Percentiles rank a stretch among this genome's conserved stretches.
Evolutionary conservation across 1,284 basidiomycete genomes (phyloP).

Genomic region (Melampsora occidentalis): DNA sequence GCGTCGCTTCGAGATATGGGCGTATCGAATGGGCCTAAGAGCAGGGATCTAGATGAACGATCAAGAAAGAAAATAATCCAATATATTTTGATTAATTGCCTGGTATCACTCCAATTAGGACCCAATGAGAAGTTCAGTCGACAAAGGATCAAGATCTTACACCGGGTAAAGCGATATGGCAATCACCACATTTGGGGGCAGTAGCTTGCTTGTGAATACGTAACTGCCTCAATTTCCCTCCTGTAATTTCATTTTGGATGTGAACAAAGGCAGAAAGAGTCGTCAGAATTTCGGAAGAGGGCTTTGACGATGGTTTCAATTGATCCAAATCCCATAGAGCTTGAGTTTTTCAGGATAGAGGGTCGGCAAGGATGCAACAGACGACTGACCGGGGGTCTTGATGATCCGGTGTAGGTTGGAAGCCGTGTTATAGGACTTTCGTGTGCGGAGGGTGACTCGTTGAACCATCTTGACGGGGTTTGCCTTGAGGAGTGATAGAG

Average conservation of each 20-base stretch:
- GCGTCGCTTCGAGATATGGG: constrained; percentile 87
- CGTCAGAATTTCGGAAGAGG: background rate
- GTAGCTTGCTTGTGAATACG: constrained; percentile 55
- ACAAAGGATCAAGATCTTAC: constrained; percentile 50
- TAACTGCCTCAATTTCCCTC: constrained; percentile 47
- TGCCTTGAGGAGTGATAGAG: background rate
- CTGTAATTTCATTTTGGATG: background rate
- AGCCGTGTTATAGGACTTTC: constrained; percentile 97
- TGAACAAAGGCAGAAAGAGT: background rate
- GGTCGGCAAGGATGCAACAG: background rate
- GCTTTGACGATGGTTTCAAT: background rate
- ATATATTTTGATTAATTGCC: background rate
- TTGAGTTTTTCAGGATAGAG: no score
- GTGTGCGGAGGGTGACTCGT: constrained; percentile 98
- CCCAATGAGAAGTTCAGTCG: background rate
- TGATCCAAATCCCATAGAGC: background rate
- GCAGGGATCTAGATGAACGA: constrained; percentile 62
- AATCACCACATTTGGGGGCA: constrained; percentile 60
- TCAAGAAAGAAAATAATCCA: background rate
- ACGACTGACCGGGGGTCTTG: constrained; percentile 70
- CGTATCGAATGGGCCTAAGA: constrained; percentile 82
- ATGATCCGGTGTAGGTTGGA: constrained; percentile 92
- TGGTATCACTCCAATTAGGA: background rate
- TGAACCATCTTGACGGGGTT: constrained; percentile 70
- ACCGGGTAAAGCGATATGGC: constrained; percentile 82